Conservation (phyloP, 2,329 filamentous ascomycete genomes). For the Sarocladium kiliense region DNA sequence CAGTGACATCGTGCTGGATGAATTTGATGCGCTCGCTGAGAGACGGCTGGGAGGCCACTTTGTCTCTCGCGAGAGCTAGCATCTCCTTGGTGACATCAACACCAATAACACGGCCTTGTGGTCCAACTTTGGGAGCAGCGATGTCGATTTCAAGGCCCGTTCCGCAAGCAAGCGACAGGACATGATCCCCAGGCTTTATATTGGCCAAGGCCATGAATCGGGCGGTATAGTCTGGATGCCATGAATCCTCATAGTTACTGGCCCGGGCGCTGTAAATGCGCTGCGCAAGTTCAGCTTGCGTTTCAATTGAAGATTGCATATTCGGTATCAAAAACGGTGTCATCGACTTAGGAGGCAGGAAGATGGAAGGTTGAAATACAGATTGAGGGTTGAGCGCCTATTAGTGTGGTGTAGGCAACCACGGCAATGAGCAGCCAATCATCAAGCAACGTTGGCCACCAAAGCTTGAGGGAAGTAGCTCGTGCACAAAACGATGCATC, state of each 20-base stretch:
- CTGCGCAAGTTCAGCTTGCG: conserved; percentile 15
- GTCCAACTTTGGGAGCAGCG: conserved; percentile 21
- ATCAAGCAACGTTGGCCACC: too few species aligned
- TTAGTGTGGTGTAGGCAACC: too few species aligned
- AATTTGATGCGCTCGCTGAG: conserved; percentile 18
- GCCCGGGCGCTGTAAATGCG: conserved; percentile 27
- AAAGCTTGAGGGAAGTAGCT: too few species aligned
- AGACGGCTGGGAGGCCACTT: conserved; percentile 14
- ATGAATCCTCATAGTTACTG: conserved; percentile 25
- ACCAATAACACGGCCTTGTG: conserved; percentile 21
- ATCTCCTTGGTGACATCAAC: conserved; percentile 27
- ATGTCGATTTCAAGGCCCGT: conserved; percentile 26
- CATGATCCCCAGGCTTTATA: conserved; percentile 18
- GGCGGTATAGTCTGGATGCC: conserved; percentile 25
- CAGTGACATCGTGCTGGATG: conserved; percentile 21
- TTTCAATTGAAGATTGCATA: not conserved
- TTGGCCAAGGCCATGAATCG: conserved; percentile 23
- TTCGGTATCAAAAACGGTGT: too few species aligned
- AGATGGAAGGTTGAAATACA: too few species aligned
- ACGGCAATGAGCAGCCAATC: too few species aligned
- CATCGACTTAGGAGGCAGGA: too few species aligned
- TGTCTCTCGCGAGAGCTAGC: conserved; percentile 22
- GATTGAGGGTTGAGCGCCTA: too few species aligned
- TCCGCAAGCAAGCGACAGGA: conserved; percentile 29
- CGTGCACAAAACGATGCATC: too few species aligned